phyloP scores from a whole-genome alignment of 108 stramenopile species.

The Skeletonema costatum region DNA sequence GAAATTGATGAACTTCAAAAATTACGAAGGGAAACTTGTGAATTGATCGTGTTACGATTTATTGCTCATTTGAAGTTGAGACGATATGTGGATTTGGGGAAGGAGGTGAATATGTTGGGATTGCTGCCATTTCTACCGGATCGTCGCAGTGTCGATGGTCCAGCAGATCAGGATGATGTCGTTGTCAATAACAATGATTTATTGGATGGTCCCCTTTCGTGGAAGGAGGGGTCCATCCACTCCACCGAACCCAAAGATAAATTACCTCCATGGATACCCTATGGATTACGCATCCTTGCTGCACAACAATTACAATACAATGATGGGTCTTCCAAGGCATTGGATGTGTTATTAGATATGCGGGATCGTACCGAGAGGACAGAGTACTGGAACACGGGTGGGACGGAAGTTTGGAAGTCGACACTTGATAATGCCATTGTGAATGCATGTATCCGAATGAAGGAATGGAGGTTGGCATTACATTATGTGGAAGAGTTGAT shows the following conservation, averaged over 20 bases:
- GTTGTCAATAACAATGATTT: not conserved
- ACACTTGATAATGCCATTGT: conserved; percentile 64
- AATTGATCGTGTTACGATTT: conserved; percentile 70
- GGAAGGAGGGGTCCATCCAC: conserved; percentile 30
- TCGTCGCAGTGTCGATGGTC: not conserved
- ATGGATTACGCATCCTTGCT: conserved; percentile 57
- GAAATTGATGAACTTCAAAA: conserved; percentile 6
- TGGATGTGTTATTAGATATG: conserved; percentile 61
- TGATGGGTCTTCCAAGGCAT: conserved; percentile 31
- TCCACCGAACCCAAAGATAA: not conserved
- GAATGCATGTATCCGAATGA: conserved; percentile 64
- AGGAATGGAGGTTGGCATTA: conserved; percentile 85
- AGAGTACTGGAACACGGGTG: conserved; percentile 31
- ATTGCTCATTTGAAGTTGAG: conserved; percentile 65
- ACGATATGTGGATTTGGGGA: conserved; percentile 58
- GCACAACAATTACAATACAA: conserved; percentile 61
- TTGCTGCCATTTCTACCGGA: conserved; percentile 29
- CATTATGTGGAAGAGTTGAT: conserved; percentile 62
- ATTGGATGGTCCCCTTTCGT: not conserved
- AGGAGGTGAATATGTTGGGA: conserved; percentile 62
- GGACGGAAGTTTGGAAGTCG: conserved; percentile 36
- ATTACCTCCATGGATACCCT: conserved; percentile 37
- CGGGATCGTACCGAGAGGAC: conserved; percentile 45
- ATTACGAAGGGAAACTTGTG: conserved; percentile 54
- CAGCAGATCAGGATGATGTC: not conserved